phyloP scores from a whole-genome alignment of 176 grass and related monocot species.

The Musa schizocarpa region DNA sequence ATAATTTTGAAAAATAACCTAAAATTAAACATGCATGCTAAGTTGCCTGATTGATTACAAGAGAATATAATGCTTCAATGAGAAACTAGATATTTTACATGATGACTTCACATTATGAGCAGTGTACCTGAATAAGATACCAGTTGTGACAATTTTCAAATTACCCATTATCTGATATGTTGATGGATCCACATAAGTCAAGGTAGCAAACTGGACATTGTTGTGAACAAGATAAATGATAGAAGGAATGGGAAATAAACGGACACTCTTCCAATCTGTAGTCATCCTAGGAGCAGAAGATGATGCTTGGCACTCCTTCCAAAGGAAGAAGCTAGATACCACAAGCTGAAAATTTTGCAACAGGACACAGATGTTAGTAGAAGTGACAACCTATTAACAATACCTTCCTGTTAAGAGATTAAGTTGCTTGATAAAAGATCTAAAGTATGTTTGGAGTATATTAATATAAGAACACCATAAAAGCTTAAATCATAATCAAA shows the following conservation, averaged over 20 bases:
- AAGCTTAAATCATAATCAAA: conserved; percentile 2
- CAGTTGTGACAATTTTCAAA: conserved; percentile 98
- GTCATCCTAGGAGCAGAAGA: conserved; percentile 71
- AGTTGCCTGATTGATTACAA: neutral
- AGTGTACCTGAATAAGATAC: conserved; percentile 78
- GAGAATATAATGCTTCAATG: neutral
- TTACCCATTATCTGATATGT: conserved; percentile 99
- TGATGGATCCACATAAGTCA: conserved; percentile 88
- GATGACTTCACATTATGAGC: neutral
- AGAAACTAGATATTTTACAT: neutral
- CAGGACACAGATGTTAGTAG: conserved; percentile 12
- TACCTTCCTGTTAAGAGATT: neutral
- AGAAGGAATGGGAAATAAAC: conserved; percentile 72
- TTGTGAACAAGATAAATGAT: conserved; percentile 93
- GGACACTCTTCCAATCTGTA: conserved; percentile 74
- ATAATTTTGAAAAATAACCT: no score
- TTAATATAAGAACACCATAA: neutral
- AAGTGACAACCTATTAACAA: neutral
- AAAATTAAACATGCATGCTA: no score
- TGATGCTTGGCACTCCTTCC: conserved; percentile 61
- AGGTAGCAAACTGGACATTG: conserved; percentile 86
- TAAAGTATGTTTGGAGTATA: neutral
- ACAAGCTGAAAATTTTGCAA: conserved; percentile 43
- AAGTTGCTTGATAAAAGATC: neutral
- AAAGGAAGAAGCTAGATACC: conserved; percentile 70